A percentile compares a stretch with the other conserved stretches of the same genome.
These are phyloP conservation scores for Arthrobotrys megalospora DNA, from an alignment of 2,329 filamentous ascomycete species.

Conservation along the genomic window DNA sequence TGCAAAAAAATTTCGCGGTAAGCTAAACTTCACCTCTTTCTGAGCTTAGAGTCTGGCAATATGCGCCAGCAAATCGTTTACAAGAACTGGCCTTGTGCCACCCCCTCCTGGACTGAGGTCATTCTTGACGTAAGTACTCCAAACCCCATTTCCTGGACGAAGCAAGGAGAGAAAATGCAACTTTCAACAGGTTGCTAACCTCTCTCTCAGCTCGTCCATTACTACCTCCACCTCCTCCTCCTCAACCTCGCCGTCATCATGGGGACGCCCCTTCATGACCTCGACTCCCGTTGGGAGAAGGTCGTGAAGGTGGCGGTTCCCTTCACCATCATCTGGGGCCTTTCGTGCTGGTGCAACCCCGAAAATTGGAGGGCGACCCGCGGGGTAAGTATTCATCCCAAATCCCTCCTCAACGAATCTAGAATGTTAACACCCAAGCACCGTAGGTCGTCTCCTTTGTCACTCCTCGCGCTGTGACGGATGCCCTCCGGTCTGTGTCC, in stretches of 20 bases:
- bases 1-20: too few species aligned
- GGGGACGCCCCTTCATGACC: conserved; percentile 37
- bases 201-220: conserved; percentile 40
- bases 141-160: neutral
- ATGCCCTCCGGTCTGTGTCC: conserved; percentile 12
- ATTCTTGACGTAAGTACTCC: conserved; percentile 49
- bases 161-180: neutral
- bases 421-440: neutral
- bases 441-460: conserved; percentile 30
- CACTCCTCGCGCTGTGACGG: neutral
- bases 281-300: conserved; percentile 32
- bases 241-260: conserved; percentile 27
- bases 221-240: conserved; percentile 25
- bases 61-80: conserved; percentile 48
- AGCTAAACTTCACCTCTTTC: neutral
- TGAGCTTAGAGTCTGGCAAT: conserved; percentile 2
- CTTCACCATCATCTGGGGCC: conserved; percentile 50
- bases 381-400: conserved; percentile 29
- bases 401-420: neutral
- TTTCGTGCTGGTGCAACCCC: conserved; percentile 38
- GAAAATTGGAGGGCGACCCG: conserved; percentile 29
- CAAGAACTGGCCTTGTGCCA: conserved; percentile 40
- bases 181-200: conserved; percentile 11
- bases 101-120: conserved; percentile 48
- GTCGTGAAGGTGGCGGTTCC: conserved; percentile 50